Conservation (phyloP, 306 rosid genomes). For the Quercus parvula region DNA sequence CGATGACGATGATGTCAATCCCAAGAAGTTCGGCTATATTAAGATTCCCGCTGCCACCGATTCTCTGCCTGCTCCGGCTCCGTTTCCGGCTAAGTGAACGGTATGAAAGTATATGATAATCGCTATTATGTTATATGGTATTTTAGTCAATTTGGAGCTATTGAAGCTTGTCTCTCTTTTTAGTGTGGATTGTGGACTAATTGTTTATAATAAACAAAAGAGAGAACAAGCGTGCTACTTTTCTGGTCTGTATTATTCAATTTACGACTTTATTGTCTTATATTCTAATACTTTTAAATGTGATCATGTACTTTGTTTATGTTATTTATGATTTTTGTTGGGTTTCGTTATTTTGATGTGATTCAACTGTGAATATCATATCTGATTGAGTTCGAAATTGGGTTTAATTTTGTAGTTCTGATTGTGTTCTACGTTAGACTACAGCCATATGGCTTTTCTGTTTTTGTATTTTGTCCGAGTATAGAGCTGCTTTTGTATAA, state of each 20-base stretch:
- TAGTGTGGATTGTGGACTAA: neutral
- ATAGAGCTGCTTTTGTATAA: neutral
- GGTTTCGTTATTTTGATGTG: neutral
- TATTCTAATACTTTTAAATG: neutral
- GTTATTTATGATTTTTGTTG: neutral
- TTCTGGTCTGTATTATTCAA: constrained; percentile 21
- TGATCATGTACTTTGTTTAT: neutral
- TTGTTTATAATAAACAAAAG: neutral
- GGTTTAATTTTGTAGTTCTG: neutral
- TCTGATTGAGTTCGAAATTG: neutral
- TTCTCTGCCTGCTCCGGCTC: constrained; percentile 22
- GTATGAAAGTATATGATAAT: constrained; percentile 16
- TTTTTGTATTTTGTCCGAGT: neutral
- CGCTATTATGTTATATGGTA: too few relatives aligned
- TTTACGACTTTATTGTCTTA: constrained; percentile 9
- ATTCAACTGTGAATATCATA: neutral
- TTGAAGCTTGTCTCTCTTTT: constrained; percentile 1
- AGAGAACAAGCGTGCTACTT: neutral
- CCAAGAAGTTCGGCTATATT: constrained; percentile 67
- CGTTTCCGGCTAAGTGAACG: constrained; percentile 30
- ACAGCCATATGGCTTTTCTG: neutral
- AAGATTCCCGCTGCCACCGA: constrained; percentile 48
- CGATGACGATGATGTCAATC: constrained; percentile 30
- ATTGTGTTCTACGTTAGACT: neutral
- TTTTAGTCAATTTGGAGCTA: constrained; percentile 5